These are phyloP conservation scores for Colletotrichum sp. DNA, from an alignment of 2,329 filamentous ascomycete species.

Conservation along the genomic window DNA sequence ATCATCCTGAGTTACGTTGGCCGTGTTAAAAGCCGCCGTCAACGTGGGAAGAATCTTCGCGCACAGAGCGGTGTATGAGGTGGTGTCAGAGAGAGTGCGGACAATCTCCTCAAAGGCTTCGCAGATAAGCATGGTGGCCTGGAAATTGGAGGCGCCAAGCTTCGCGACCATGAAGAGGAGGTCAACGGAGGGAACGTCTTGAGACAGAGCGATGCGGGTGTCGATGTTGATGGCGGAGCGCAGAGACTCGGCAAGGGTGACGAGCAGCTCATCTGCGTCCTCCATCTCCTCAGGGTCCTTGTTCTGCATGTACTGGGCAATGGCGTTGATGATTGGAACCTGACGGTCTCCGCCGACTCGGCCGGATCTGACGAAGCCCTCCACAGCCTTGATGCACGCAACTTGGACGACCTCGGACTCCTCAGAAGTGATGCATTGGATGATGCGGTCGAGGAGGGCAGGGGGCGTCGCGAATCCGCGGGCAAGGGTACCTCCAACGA, in stretches of 20 bases:
- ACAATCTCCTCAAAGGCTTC: conserved; percentile 94
- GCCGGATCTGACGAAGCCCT: conserved; percentile 65
- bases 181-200: conserved; percentile 76
- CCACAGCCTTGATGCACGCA: conserved; percentile 85
- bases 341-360: conserved; percentile 63
- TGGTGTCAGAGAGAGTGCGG: conserved; percentile 66
- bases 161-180: conserved; percentile 89
- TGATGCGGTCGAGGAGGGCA: conserved; percentile 72
- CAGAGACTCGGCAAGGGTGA: conserved; percentile 86
- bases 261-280: conserved; percentile 90
- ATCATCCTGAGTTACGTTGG: conserved; percentile 83
- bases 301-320: conserved; percentile 75
- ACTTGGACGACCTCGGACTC: conserved; percentile 89
- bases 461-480: conserved; percentile 69
- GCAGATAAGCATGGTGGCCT: conserved; percentile 84
- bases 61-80: conserved; percentile 80
- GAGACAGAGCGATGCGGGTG: conserved; percentile 73
- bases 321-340: conserved; percentile 61
- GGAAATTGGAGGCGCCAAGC: conserved; percentile 87
- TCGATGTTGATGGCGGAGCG: conserved; percentile 84
- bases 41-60: conserved; percentile 86
- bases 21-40: conserved; percentile 88
- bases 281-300: conserved; percentile 85
- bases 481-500: conserved; percentile 82
- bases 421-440: conserved; percentile 78